phyloP scores from a whole-genome alignment of 768 basidiomycete genomes.

The Boletus sp. region DNA sequence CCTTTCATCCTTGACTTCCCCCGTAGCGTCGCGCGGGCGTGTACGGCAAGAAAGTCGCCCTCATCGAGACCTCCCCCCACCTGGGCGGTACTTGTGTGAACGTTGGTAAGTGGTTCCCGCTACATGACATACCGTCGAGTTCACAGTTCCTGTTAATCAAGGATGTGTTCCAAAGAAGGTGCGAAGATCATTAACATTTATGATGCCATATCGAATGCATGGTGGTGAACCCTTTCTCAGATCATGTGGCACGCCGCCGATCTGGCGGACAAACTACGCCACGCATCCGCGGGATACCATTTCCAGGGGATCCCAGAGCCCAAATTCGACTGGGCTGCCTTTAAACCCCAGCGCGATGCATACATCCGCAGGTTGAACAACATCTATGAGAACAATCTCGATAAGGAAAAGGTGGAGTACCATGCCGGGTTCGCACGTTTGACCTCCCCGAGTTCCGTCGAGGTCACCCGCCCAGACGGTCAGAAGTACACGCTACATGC shows the following conservation, averaged over 20 bases:
- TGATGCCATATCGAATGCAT: not conserved
- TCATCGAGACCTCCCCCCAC: constrained; percentile 72
- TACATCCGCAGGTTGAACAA: constrained; percentile 88
- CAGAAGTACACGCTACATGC: constrained; percentile 68
- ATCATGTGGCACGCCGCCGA: constrained; percentile 99
- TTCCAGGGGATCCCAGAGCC: constrained; percentile 58
- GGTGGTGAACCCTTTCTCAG: constrained; percentile 37
- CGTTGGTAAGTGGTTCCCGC: constrained; percentile 63
- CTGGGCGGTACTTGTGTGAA: constrained; percentile 98
- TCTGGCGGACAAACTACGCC: constrained; percentile 77
- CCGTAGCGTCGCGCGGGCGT: constrained; percentile 83
- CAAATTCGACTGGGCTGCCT: constrained; percentile 83
- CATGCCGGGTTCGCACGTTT: constrained; percentile 79
- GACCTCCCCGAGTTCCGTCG: constrained; percentile 63
- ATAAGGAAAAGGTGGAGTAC: constrained; percentile 84
- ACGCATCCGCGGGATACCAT: constrained; percentile 72
- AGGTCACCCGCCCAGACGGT: constrained; percentile 71
- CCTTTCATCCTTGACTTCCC: not conserved
- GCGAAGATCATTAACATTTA: not conserved
- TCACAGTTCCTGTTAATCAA: constrained; percentile 29
- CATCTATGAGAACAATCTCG: constrained; percentile 89
- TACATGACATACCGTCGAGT: not conserved
- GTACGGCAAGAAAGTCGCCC: constrained; percentile 91
- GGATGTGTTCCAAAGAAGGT: constrained; percentile 99
- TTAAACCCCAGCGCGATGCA: constrained; percentile 94